phyloP scores from a whole-genome alignment of 495 filamentous ascomycete species.

The Oleoguttula mirabilis region DNA sequence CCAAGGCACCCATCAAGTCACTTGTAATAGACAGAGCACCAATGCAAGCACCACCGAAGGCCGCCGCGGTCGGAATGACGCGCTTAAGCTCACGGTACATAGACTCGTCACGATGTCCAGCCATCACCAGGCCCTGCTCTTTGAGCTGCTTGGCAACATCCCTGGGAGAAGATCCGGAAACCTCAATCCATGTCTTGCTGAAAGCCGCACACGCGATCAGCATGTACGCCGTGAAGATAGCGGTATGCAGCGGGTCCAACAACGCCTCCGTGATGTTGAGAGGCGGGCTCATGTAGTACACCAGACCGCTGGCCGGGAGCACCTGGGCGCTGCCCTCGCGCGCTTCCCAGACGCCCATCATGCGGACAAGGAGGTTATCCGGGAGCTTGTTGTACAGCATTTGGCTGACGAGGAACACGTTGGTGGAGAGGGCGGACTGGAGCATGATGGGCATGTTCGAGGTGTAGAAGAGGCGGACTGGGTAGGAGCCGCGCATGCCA shows the following conservation, averaged over 20 bases:
- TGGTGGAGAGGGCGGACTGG: slow-evolving; percentile 93
- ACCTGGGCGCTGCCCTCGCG: slow-evolving; percentile 94
- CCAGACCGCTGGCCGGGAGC: slow-evolving; percentile 77
- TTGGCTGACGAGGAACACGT: slow-evolving; percentile 96
- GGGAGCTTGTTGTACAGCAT: slow-evolving; percentile 98
- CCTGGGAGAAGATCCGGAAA: slow-evolving; percentile 90
- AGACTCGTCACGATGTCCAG: slow-evolving; percentile 96
- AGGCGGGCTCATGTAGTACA: slow-evolving; percentile 99
- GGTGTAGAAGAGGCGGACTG: slow-evolving; percentile 74
- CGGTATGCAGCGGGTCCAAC: slow-evolving; percentile 91
- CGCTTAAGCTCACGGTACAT: slow-evolving; percentile 99
- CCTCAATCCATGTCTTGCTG: slow-evolving; percentile 99
- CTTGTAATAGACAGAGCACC: slow-evolving; percentile 90
- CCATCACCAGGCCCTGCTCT: slow-evolving; percentile 98
- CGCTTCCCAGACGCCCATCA: slow-evolving; percentile 97
- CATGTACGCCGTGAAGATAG: slow-evolving; percentile 94
- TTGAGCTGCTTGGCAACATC: slow-evolving; percentile 99
- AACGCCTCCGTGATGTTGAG: slow-evolving; percentile 95
- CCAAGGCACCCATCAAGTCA: slow-evolving; percentile 91
- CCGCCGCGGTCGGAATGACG: slow-evolving; percentile 94
- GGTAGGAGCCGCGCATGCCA: slow-evolving; percentile 80
- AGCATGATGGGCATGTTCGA: slow-evolving; percentile 99
- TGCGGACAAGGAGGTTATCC: slow-evolving; percentile 91
- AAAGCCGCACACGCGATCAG: slow-evolving; percentile 93
- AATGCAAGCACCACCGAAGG: slow-evolving; percentile 98